Evolutionary conservation across 139 green algal genomes (phyloP).

Genomic region (Asterochloris erici): DNA sequence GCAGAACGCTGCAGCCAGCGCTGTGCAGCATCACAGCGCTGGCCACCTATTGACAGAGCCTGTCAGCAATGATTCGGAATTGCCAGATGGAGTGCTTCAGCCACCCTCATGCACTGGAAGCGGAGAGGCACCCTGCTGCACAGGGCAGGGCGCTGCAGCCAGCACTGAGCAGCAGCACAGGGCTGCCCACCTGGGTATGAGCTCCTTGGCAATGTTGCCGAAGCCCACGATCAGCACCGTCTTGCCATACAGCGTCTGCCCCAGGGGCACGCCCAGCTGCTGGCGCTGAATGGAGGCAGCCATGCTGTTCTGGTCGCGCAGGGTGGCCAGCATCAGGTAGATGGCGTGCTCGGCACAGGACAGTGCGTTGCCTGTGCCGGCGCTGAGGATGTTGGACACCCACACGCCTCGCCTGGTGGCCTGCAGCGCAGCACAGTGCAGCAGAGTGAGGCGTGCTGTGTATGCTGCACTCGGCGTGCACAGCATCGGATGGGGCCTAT

Average conservation of each 20-base stretch:
- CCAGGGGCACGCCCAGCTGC: constrained; percentile 37
- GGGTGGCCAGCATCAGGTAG: constrained; percentile 53
- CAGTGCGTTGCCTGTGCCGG: constrained; percentile 52
- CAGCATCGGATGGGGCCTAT: neutral
- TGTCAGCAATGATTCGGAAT: too few species aligned
- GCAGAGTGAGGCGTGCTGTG: neutral
- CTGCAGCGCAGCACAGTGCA: constrained; percentile 18
- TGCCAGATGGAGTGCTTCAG: too few species aligned
- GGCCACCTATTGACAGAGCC: too few species aligned
- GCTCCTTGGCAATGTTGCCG: constrained; percentile 53
- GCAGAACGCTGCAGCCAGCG: too few species aligned
- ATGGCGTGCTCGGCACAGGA: constrained; percentile 68
- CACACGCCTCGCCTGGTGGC: constrained; percentile 49
- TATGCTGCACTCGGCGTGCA: neutral
- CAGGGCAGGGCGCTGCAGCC: neutral
- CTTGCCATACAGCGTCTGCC: constrained; percentile 36
- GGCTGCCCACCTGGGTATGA: constrained; percentile 35
- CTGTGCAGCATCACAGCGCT: too few species aligned
- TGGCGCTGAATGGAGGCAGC: constrained; percentile 18
- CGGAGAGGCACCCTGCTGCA: neutral
- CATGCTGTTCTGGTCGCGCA: constrained; percentile 35
- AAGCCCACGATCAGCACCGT: constrained; percentile 44
- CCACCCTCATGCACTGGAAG: too few species aligned
- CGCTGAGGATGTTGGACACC: constrained; percentile 61
- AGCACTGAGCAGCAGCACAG: neutral